Percentiles rank a stretch among this genome's conserved stretches.
Conservation (phyloP, 352 stramenopile genomes). For the Pythium coloratum region DNA sequence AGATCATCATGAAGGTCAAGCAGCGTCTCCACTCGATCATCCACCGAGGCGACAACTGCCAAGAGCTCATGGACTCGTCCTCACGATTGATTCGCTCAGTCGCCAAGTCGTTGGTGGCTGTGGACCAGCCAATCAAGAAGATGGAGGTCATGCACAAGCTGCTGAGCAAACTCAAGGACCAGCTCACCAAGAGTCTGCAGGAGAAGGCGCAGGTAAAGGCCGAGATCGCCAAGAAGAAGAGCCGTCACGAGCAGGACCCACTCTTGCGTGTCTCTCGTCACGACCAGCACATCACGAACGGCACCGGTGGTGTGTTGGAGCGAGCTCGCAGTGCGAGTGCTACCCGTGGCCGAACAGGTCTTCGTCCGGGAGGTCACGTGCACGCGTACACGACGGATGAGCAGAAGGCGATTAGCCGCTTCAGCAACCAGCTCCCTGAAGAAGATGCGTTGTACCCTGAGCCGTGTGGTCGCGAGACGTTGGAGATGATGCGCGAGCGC, state of each 20-base stretch:
- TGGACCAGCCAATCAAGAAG: slow-evolving; percentile 94
- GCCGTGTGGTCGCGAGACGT: slow-evolving; percentile 77
- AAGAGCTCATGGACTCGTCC: slow-evolving; percentile 71
- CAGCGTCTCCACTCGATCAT: slow-evolving; percentile 87
- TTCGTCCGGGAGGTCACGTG: slow-evolving; percentile 36
- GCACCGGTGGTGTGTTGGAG: slow-evolving; percentile 37
- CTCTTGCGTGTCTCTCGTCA: slow-evolving; percentile 26
- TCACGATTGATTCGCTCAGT: slow-evolving; percentile 82
- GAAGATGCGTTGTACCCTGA: slow-evolving; percentile 76
- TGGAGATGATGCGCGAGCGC: slow-evolving; percentile 87
- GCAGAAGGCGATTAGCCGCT: slow-evolving; percentile 26
- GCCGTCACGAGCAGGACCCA: slow-evolving; percentile 28
- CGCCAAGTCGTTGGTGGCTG: slow-evolving; percentile 66
- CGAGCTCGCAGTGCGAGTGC: slow-evolving; percentile 70
- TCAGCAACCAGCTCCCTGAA: slow-evolving; percentile 35
- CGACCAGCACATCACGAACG: slow-evolving; percentile 29
- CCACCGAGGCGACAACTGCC: slow-evolving; percentile 80
- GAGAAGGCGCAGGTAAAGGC: slow-evolving; percentile 70
- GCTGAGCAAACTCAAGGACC: slow-evolving; percentile 94
- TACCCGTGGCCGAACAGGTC: slow-evolving; percentile 33
- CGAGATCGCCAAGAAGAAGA: slow-evolving; percentile 35
- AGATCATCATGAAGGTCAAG: slow-evolving; percentile 90
- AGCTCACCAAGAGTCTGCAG: slow-evolving; percentile 77
- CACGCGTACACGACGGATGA: slow-evolving; percentile 56
- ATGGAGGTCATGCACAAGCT: slow-evolving; percentile 90